Evolutionary conservation across 2,329 filamentous ascomycete species (phyloP).

Genomic region (Alternaria panax): DNA sequence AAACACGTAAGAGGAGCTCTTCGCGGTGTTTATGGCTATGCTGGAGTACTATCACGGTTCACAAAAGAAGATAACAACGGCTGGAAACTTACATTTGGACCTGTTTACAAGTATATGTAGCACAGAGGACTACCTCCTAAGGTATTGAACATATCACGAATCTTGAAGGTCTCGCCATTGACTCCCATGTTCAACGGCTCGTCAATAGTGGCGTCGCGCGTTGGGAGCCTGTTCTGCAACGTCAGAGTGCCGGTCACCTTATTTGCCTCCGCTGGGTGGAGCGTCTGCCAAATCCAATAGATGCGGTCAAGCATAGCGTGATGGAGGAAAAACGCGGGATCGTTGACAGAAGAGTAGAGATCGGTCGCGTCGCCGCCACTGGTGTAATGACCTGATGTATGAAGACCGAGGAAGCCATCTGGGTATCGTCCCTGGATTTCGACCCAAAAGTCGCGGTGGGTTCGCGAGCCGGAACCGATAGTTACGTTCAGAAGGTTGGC

Average conservation of each 20-base stretch:
- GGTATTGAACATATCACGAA: conserved; percentile 8
- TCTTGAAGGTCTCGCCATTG: conserved; percentile 7
- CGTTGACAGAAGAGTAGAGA: conserved; percentile 10
- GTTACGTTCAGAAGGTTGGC: conserved; percentile 7
- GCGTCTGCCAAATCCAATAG: conserved; percentile 10
- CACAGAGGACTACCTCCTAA: conserved; percentile 4
- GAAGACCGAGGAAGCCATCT: conserved; percentile 6
- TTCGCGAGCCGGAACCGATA: neutral
- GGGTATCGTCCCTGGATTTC: conserved; percentile 11
- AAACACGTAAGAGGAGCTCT: neutral
- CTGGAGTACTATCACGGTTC: neutral
- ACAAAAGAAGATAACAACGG: neutral
- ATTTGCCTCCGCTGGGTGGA: conserved; percentile 10
- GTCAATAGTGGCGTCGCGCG: conserved; percentile 8
- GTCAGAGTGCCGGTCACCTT: conserved; percentile 11
- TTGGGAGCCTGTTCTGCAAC: neutral
- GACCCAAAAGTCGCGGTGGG: conserved; percentile 6
- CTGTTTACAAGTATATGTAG: conserved; percentile 4
- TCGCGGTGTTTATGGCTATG: neutral
- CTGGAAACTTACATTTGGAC: neutral
- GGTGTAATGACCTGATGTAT: conserved; percentile 7
- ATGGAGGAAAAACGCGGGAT: conserved; percentile 8
- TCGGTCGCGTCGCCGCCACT: neutral
- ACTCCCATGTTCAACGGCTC: conserved; percentile 6
- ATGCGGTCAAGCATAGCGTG: conserved; percentile 12